phyloP scores from a whole-genome alignment of 306 rosid species.

The Prosopis cineraria region DNA sequence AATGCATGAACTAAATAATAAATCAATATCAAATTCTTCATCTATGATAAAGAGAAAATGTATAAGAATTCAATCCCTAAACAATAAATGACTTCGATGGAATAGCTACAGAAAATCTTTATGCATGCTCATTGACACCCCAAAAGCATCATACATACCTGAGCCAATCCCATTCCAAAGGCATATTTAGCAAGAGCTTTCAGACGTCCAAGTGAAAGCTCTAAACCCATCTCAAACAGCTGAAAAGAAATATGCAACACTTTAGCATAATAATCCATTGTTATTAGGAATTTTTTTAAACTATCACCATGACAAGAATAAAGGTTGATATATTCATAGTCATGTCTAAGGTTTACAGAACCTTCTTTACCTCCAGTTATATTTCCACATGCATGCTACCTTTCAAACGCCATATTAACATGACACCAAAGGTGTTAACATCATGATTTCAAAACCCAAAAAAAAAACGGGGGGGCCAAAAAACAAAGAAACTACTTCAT shows the following conservation, averaged over 20 bases:
- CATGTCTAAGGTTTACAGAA: conserved; percentile 17
- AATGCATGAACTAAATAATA: conserved; percentile 25
- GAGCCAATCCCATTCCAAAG: conserved; percentile 73
- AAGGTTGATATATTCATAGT: background rate
- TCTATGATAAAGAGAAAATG: background rate
- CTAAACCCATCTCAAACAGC: conserved; percentile 83
- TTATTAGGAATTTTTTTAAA: conserved; percentile 10
- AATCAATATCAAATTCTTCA: conserved; percentile 16
- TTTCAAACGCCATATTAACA: conserved; percentile 19
- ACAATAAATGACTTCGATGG: conserved; percentile 17
- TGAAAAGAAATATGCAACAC: conserved; percentile 46
- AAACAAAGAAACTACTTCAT: background rate
- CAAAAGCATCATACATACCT: conserved; percentile 51
- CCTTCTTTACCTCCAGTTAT: conserved; percentile 25
- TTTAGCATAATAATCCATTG: conserved; percentile 16
- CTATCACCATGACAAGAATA: conserved; percentile 14
- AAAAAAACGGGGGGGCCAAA: background rate
- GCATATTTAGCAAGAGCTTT: conserved; percentile 79
- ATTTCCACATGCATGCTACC: conserved; percentile 8
- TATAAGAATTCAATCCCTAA: conserved; percentile 9
- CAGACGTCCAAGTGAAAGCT: conserved; percentile 77
- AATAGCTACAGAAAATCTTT: conserved; percentile 16
- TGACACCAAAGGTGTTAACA: conserved; percentile 5
- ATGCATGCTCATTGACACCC: conserved; percentile 8
- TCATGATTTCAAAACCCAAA: conserved; percentile 7